Evolutionary conservation across 345 rosid species (phyloP).

Genomic region (Aurinia saxatilis): DNA sequence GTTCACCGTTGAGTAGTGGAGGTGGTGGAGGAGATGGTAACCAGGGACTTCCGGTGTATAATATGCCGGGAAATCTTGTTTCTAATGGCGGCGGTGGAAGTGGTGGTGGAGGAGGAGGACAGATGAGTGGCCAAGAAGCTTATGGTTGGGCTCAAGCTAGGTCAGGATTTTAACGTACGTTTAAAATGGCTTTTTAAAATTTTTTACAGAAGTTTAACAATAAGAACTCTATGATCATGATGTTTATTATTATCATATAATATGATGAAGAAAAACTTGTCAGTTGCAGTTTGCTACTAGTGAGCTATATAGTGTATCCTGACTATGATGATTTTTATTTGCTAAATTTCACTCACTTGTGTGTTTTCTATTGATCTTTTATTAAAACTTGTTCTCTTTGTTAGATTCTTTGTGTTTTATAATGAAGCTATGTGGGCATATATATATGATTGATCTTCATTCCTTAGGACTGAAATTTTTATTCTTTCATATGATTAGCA

Average conservation of each 20-base stretch:
- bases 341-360: slow-evolving; percentile 13
- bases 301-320: slow-evolving; percentile 22
- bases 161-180: slow-evolving; percentile 32
- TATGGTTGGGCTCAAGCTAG: slow-evolving; percentile 52
- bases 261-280: slow-evolving; percentile 18
- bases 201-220: slow-evolving; percentile 8
- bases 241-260: slow-evolving; percentile 9
- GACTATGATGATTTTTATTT: slow-evolving; percentile 14
- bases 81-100: slow-evolving; percentile 29
- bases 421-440: slow-evolving; percentile 4
- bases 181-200: neutral
- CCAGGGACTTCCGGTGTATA: slow-evolving; percentile 43
- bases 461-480: neutral
- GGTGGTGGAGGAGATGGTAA: slow-evolving; percentile 45
- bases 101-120: slow-evolving; percentile 37
- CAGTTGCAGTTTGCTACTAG: slow-evolving; percentile 7
- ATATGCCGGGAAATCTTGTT: slow-evolving; percentile 58
- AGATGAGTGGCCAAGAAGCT: slow-evolving; percentile 40
- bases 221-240: slow-evolving; percentile 4
- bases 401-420: neutral
- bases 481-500: neutral
- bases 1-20: slow-evolving; percentile 33
- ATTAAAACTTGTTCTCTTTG: neutral
- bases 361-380: slow-evolving; percentile 8
- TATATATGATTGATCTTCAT: slow-evolving; percentile 12